Conservation (phyloP, 805 yeast genomes). For the Ascoidea rubescens region DNA sequence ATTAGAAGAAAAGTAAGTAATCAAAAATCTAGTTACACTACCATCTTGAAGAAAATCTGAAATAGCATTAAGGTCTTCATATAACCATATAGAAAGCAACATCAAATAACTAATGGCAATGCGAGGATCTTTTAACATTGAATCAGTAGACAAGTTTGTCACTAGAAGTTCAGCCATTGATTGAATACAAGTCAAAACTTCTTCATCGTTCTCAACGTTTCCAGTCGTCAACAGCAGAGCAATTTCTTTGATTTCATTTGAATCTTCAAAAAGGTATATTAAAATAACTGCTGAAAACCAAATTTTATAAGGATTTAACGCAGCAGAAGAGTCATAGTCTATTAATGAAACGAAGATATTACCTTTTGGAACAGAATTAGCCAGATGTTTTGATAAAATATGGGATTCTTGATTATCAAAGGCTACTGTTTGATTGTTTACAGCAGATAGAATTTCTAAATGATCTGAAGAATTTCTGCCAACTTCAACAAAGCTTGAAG, state of each 20-base stretch:
- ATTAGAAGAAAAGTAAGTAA: conserved; percentile 47
- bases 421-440: background rate
- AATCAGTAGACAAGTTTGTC: conserved; percentile 23
- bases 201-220: conserved; percentile 38
- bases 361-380: conserved; percentile 22
- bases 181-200: conserved; percentile 54
- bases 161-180: conserved; percentile 66
- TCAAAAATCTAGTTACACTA: conserved; percentile 49
- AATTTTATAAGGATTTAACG: conserved; percentile 71
- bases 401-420: background rate
- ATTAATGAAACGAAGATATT: conserved; percentile 60
- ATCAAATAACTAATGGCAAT: conserved; percentile 66
- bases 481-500: background rate
- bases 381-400: no score
- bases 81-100: conserved; percentile 64
- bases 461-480: background rate
- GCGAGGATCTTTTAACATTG: conserved; percentile 56
- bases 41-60: conserved; percentile 60
- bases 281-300: conserved; percentile 74
- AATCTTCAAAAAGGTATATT: conserved; percentile 44
- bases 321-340: conserved; percentile 59
- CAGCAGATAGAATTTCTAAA: no score
- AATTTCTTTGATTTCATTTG: conserved; percentile 30
- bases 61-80: conserved; percentile 63
- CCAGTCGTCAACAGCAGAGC: conserved; percentile 44